Conservation (phyloP, 2,329 filamentous ascomycete genomes). For the Sphaceloma murrayae region DNA sequence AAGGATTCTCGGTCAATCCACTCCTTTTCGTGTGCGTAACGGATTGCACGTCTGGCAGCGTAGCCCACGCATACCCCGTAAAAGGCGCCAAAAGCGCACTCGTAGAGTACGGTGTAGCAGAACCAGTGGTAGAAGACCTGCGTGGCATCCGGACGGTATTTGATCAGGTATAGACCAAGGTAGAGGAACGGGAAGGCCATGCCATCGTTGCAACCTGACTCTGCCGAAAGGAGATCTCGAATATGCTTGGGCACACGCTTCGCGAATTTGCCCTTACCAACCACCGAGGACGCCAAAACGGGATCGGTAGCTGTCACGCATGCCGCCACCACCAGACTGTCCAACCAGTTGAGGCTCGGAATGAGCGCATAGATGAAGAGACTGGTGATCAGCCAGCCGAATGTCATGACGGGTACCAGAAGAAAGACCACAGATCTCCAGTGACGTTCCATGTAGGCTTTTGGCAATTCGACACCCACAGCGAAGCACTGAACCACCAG, state of each 20-base stretch:
- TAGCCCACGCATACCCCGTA: constrained; percentile 86
- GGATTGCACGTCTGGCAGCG: constrained; percentile 80
- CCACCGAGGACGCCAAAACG: constrained; percentile 91
- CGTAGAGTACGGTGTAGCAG: constrained; percentile 82
- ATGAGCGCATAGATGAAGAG: constrained; percentile 89
- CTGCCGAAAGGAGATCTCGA: constrained; percentile 85
- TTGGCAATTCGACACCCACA: constrained; percentile 80
- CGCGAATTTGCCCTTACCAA: constrained; percentile 97
- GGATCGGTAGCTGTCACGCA: constrained; percentile 97
- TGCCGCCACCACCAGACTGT: constrained; percentile 76
- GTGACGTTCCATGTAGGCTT: constrained; percentile 94
- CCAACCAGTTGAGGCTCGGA: constrained; percentile 70
- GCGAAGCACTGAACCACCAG: constrained; percentile 89
- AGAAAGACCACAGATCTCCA: constrained; percentile 87
- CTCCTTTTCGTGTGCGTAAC: constrained; percentile 70
- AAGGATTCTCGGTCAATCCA: constrained; percentile 95
- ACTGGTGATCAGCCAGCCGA: constrained; percentile 86
- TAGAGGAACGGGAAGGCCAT: constrained; percentile 99
- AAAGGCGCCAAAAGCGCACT: constrained; percentile 85
- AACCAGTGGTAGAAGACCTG: constrained; percentile 78
- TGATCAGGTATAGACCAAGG: constrained; percentile 78
- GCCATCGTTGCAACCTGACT: constrained; percentile 97
- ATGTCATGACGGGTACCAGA: constrained; percentile 92
- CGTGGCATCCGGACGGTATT: constrained; percentile 59
- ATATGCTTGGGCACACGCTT: constrained; percentile 96